These are phyloP conservation scores for Taphrina deformans DNA, from an alignment of 1,139 yeast genomes.

Conservation along the genomic window DNA sequence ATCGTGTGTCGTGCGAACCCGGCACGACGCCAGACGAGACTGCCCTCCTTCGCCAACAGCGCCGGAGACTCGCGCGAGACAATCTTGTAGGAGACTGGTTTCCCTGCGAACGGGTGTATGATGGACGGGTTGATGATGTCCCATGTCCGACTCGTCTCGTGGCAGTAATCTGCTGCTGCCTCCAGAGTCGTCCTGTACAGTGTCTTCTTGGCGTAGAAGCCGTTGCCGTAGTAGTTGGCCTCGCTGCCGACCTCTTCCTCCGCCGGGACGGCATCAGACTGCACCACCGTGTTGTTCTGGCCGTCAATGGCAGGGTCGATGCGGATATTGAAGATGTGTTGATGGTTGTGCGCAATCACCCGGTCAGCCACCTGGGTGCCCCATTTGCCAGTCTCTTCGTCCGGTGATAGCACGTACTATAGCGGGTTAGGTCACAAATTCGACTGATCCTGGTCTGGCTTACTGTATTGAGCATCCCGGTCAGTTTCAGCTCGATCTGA, in stretches of 20 bases:
- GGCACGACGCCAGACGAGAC: constrained; percentile 75
- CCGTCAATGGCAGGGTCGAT: constrained; percentile 80
- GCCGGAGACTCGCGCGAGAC: constrained; percentile 77
- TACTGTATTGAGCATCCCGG: constrained; percentile 73
- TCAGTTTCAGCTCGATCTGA: constrained; percentile 71
- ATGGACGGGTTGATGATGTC: constrained; percentile 72
- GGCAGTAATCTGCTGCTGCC: constrained; percentile 63
- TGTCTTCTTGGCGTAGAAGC: constrained; percentile 63
- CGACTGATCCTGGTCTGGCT: no score
- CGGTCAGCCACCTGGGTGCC: constrained; percentile 79
- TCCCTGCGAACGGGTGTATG: constrained; percentile 66
- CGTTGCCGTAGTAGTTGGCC: constrained; percentile 75
- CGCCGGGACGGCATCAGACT: constrained; percentile 63
- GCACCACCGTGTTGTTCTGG: constrained; percentile 70
- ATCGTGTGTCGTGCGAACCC: constrained; percentile 72
- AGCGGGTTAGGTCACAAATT: no score
- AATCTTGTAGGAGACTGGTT: constrained; percentile 73
- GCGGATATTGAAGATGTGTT: constrained; percentile 77
- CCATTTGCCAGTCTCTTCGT: constrained; percentile 69
- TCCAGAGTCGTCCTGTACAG: constrained; percentile 67
- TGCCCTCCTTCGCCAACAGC: constrained; percentile 69
- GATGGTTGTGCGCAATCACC: constrained; percentile 82
- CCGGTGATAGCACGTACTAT: constrained; percentile 56
- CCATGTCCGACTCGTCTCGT: constrained; percentile 70
- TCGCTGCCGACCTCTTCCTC: constrained; percentile 62